A percentile compares a stretch with the other conserved stretches of the same genome.
phyloP scores from a whole-genome alignment of 257 asterid genomes.

The Osmanthus fragrans region DNA sequence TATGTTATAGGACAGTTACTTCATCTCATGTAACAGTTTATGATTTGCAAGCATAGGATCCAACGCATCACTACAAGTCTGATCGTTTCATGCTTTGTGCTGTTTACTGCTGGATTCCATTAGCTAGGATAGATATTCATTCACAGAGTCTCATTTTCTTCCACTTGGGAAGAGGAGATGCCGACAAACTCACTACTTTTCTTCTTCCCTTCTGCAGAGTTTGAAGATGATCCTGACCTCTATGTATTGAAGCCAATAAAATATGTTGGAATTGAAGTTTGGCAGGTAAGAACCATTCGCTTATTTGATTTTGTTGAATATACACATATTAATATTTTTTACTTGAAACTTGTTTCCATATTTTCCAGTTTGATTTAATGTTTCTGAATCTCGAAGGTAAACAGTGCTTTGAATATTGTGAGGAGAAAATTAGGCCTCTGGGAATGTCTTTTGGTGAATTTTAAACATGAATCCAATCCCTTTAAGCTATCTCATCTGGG shows the following conservation, averaged over 20 bases:
- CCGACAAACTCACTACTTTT: background rate
- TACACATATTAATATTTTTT: background rate
- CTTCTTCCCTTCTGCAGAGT: conserved; percentile 42
- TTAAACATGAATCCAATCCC: background rate
- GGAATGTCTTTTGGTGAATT: background rate
- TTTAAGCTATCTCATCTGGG: background rate
- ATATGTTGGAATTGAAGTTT: conserved; percentile 84
- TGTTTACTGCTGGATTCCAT: background rate
- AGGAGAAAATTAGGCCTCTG: background rate
- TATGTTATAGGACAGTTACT: too few species aligned
- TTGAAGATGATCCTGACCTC: conserved; percentile 88
- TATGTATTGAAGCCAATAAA: conserved; percentile 82
- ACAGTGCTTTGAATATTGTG: background rate
- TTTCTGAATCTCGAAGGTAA: background rate
- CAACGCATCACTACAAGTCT: background rate
- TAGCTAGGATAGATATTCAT: background rate
- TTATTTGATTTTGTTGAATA: background rate
- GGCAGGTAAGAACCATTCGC: conserved; percentile 64
- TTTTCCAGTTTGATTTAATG: background rate
- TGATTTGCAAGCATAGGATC: background rate
- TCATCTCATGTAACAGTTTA: background rate
- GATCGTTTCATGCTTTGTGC: background rate
- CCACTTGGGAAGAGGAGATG: background rate
- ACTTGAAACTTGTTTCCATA: background rate
- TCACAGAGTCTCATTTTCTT: background rate